phyloP scores from a whole-genome alignment of 805 yeast species.

The Candida boleticola region DNA sequence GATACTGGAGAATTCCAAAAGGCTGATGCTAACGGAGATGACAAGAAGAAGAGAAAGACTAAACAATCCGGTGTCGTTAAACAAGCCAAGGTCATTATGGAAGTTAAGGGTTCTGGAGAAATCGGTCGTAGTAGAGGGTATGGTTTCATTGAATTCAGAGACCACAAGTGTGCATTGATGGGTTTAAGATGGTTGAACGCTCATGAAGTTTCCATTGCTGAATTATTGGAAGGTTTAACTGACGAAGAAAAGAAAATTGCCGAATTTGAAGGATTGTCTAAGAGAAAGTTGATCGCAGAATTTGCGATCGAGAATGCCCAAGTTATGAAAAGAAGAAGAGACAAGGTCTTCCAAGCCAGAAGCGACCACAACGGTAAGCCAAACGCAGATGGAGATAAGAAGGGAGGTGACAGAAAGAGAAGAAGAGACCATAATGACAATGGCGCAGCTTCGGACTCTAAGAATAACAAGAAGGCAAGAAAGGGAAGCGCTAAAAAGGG shows the following conservation, averaged over 20 bases:
- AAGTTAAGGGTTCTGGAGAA: slow-evolving; percentile 84
- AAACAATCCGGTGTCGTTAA: slow-evolving; percentile 87
- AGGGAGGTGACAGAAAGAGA: slow-evolving; percentile 12
- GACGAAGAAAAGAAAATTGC: slow-evolving; percentile 65
- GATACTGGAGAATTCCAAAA: slow-evolving; percentile 26
- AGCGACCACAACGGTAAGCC: slow-evolving; percentile 13
- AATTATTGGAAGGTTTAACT: slow-evolving; percentile 65
- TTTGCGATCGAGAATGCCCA: slow-evolving; percentile 95
- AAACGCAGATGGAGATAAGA: slow-evolving; percentile 11
- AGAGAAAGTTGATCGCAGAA: slow-evolving; percentile 84
- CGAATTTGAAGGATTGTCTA: slow-evolving; percentile 51
- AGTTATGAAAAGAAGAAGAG: slow-evolving; percentile 87
- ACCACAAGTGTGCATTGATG: slow-evolving; percentile 91
- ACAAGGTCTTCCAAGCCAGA: slow-evolving; percentile 49
- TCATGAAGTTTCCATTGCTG: slow-evolving; percentile 73
- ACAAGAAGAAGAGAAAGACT: slow-evolving; percentile 55
- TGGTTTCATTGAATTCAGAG: slow-evolving; percentile 90
- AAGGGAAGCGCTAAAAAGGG: slow-evolving; percentile 39
- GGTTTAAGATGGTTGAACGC: slow-evolving; percentile 97
- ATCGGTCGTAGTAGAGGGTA: slow-evolving; percentile 94
- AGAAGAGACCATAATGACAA: slow-evolving; percentile 15
- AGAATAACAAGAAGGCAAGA: slow-evolving; percentile 20
- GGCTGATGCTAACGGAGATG: slow-evolving; percentile 24
- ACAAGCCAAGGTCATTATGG: slow-evolving; percentile 91
- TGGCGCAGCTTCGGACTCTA: slow-evolving; percentile 23